Conservation (phyloP, 371 early-diverging fungal genomes). For the Mortierella polycephala region DNA sequence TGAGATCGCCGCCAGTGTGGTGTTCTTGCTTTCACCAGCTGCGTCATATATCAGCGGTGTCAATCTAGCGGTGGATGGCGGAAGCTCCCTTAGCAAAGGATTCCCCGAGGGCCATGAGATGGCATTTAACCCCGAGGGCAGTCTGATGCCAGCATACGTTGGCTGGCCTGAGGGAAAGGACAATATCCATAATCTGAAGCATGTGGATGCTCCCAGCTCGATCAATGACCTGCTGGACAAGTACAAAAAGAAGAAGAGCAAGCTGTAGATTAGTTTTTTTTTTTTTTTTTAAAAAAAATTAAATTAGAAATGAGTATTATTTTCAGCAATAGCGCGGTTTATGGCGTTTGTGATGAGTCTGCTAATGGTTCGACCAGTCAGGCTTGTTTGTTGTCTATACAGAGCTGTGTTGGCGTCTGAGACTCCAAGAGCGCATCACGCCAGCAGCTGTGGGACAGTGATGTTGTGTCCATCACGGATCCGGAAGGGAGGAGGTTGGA, state of each 20-base stretch:
- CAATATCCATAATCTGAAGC: constrained; percentile 46
- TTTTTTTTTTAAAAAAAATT: no score
- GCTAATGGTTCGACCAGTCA: no score
- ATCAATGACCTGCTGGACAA: constrained; percentile 45
- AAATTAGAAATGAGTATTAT: no score
- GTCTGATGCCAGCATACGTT: constrained; percentile 46
- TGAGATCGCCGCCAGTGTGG: constrained; percentile 60
- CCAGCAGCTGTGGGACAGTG: not conserved
- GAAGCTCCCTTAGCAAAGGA: constrained; percentile 54
- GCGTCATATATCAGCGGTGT: constrained; percentile 61
- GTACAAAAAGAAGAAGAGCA: constrained; percentile 48
- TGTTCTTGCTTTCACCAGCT: constrained; percentile 60
- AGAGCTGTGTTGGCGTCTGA: no score
- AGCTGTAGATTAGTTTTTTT: constrained; percentile 13
- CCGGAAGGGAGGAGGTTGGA: no score
- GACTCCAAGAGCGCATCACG: no score
- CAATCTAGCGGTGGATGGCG: constrained; percentile 55
- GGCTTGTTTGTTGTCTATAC: no score
- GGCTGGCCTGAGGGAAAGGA: constrained; percentile 55
- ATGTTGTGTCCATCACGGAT: no score
- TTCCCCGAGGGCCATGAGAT: constrained; percentile 44
- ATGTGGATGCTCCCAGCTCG: constrained; percentile 46
- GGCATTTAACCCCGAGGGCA: constrained; percentile 50
- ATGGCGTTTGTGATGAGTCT: no score
- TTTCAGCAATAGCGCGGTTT: no score